Conservation (phyloP, 139 green algal genomes). For the Asterochloris sp. region DNA sequence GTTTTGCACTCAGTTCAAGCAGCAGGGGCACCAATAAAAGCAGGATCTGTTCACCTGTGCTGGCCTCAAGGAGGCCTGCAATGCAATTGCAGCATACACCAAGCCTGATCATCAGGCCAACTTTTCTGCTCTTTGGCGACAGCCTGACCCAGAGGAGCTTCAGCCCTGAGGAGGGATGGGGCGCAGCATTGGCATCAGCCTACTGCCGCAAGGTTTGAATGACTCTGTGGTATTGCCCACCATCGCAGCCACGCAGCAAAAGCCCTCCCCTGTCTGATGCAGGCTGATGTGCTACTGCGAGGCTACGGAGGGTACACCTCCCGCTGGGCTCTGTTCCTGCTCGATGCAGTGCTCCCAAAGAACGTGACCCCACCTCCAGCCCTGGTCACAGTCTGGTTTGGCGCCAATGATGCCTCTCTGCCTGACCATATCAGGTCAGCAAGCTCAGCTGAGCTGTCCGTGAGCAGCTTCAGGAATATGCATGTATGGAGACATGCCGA, state of each 20-base stretch:
- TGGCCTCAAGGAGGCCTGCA: too few species aligned
- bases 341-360: slow-evolving; percentile 51
- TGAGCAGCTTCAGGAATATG: too few species aligned
- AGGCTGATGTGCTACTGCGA: slow-evolving; percentile 71
- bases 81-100: too few species aligned
- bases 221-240: not conserved
- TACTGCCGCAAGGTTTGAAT: slow-evolving; percentile 20
- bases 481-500: not conserved
- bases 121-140: slow-evolving; percentile 75
- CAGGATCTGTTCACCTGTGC: too few species aligned
- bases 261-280: not conserved
- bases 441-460: too few species aligned
- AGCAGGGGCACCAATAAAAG: too few species aligned
- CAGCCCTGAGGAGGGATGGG: slow-evolving; percentile 59
- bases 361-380: not conserved
- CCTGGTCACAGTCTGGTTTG: slow-evolving; percentile 83
- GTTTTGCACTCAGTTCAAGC: too few species aligned
- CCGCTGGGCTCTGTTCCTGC: slow-evolving; percentile 63
- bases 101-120: not conserved
- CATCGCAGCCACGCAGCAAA: not conserved
- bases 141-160: slow-evolving; percentile 71
- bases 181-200: slow-evolving; percentile 33
- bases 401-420: slow-evolving; percentile 88
- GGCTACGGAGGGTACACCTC: slow-evolving; percentile 92
- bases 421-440: slow-evolving; percentile 17